phyloP scores from a whole-genome alignment of 1,284 basidiomycete species.

The Schizopora paradoxa region DNA sequence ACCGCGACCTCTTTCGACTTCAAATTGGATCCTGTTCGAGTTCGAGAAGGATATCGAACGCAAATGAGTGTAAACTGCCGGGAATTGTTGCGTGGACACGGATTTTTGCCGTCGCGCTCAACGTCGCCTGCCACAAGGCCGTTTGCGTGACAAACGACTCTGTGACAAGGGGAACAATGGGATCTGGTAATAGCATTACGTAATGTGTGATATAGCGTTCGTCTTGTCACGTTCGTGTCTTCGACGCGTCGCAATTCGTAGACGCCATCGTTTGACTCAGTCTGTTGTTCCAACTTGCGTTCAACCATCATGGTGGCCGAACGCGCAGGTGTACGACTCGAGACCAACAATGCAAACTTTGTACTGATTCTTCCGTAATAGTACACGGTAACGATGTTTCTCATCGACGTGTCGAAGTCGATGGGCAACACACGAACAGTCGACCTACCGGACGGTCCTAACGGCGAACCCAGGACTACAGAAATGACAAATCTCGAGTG shows the following conservation, averaged over 20 bases:
- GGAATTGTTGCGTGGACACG: too few species aligned
- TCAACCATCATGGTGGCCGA: constrained; percentile 59
- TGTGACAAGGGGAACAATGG: too few species aligned
- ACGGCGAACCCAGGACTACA: constrained; percentile 44
- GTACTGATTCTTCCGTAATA: constrained; percentile 25
- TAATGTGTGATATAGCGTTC: too few species aligned
- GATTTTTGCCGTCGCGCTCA: too few species aligned
- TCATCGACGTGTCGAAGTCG: constrained; percentile 81
- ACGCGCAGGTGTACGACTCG: constrained; percentile 60
- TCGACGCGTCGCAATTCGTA: not conserved
- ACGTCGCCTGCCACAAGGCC: too few species aligned
- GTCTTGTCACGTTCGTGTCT: too few species aligned
- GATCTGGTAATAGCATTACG: too few species aligned
- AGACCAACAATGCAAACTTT: not conserved
- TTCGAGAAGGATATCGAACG: too few species aligned
- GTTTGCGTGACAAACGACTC: too few species aligned
- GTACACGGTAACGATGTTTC: constrained; percentile 82
- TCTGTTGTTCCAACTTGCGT: constrained; percentile 1
- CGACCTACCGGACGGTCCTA: constrained; percentile 48
- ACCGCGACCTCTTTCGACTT: too few species aligned
- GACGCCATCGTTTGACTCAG: constrained; percentile 2
- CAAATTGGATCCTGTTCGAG: too few species aligned
- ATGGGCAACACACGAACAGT: constrained; percentile 67
- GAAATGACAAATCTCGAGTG: constrained; percentile 77
- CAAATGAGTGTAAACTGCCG: too few species aligned